These are phyloP conservation scores for Populus ilicifolia DNA, from an alignment of 345 rosid genomes.

Conservation along the genomic window DNA sequence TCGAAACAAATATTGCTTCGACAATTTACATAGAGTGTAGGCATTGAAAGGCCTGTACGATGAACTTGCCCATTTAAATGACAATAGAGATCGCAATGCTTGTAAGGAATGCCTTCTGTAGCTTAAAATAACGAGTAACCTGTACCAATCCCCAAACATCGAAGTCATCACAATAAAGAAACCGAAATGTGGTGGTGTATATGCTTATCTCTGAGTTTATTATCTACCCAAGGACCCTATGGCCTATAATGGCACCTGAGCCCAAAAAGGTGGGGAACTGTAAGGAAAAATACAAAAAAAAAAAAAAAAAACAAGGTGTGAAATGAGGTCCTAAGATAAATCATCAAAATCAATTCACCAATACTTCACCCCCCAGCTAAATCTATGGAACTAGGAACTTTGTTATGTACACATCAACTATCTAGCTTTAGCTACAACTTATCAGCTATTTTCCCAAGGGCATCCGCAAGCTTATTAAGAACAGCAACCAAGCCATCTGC, in stretches of 20 bases:
- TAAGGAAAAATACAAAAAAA: slow-evolving; percentile 5
- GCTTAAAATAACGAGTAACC: neutral
- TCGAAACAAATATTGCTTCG: neutral
- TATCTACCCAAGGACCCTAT: slow-evolving; percentile 11
- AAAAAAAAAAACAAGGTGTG: neutral
- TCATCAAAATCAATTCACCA: slow-evolving; percentile 16
- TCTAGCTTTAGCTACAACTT: slow-evolving; percentile 49
- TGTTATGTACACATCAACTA: slow-evolving; percentile 39
- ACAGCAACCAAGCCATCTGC: slow-evolving; percentile 63
- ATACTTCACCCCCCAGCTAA: slow-evolving; percentile 21
- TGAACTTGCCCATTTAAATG: neutral
- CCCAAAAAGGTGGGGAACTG: slow-evolving; percentile 10
- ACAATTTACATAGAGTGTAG: no score
- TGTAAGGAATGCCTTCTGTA: neutral
- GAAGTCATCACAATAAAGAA: slow-evolving; percentile 4
- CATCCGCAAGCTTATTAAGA: slow-evolving; percentile 86
- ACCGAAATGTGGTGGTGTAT: slow-evolving; percentile 9
- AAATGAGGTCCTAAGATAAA: slow-evolving; percentile 20
- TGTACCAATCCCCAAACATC: slow-evolving; percentile 9
- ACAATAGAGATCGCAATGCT: neutral
- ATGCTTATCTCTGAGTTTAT: slow-evolving; percentile 24
- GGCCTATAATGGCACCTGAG: neutral
- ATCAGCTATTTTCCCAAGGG: slow-evolving; percentile 78
- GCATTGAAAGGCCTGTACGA: no score
- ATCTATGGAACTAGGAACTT: slow-evolving; percentile 13